These are phyloP conservation scores for Botrytis hyacinthi DNA, from an alignment of 2,329 filamentous ascomycete species.

Conservation along the genomic window DNA sequence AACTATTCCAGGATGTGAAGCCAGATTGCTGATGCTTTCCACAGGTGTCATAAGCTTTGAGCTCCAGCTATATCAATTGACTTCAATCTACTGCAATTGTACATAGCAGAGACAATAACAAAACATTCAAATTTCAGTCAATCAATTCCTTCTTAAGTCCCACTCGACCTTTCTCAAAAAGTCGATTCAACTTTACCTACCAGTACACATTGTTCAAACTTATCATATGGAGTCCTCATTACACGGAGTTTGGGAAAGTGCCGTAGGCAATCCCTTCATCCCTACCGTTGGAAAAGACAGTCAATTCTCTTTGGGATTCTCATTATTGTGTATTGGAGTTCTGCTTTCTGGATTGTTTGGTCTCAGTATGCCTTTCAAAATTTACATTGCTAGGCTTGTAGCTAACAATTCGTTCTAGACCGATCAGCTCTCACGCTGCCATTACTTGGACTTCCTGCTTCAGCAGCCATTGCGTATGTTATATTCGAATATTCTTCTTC, in stretches of 20 bases:
- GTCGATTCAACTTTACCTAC: not conserved
- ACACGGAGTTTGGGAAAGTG: constrained; percentile 90
- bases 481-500: not conserved
- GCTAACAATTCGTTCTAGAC: constrained; percentile 53
- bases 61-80: not conserved
- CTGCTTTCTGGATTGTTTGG: constrained; percentile 76
- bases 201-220: constrained; percentile 37
- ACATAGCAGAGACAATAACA: not conserved
- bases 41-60: constrained; percentile 23
- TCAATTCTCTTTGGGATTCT: constrained; percentile 80
- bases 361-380: constrained; percentile 62
- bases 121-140: constrained; percentile 2
- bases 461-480: constrained; percentile 82
- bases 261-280: constrained; percentile 79
- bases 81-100: not conserved
- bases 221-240: constrained; percentile 80
- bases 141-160: not conserved
- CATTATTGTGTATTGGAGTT: constrained; percentile 70
- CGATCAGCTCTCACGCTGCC: constrained; percentile 76
- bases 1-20: constrained; percentile 19
- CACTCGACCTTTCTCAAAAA: not conserved
- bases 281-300: constrained; percentile 76
- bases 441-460: constrained; percentile 79
- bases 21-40: constrained; percentile 25
- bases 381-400: not conserved